A percentile compares a stretch with the other conserved stretches of the same genome.
phyloP scores from a whole-genome alignment of 1,139 yeast genomes.

The Pichia sp. region DNA sequence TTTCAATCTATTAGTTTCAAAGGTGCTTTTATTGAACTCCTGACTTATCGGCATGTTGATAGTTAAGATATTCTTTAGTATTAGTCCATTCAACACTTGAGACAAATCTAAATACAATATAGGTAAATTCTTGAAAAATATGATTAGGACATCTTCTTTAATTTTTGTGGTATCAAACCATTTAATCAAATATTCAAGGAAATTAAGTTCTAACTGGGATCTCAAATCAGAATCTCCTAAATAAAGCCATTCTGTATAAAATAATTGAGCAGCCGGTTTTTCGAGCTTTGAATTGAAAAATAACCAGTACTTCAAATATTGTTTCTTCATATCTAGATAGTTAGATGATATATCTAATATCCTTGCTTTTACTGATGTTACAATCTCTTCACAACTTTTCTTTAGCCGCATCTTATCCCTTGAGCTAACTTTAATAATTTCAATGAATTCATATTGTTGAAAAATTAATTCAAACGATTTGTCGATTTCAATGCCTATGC shows the following conservation, averaged over 20 bases:
- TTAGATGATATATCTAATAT: background rate
- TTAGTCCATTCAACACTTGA: slow-evolving; percentile 1
- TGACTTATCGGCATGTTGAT: background rate
- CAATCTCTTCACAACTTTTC: slow-evolving; percentile 7
- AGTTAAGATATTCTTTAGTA: background rate
- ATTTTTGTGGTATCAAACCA: slow-evolving; percentile 3
- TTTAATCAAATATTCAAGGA: slow-evolving; percentile 15
- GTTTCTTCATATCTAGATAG: background rate
- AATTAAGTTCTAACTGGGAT: slow-evolving; percentile 18
- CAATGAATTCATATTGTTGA: slow-evolving; percentile 11
- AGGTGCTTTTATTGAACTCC: background rate
- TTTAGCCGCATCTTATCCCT: slow-evolving; percentile 9
- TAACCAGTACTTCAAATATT: slow-evolving; percentile 10
- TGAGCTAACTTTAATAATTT: slow-evolving; percentile 1
- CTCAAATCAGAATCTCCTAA: slow-evolving; percentile 19
- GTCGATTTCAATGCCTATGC: background rate
- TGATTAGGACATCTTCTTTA: slow-evolving; percentile 2
- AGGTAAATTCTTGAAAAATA: slow-evolving; percentile 11
- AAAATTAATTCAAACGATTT: slow-evolving; percentile 1
- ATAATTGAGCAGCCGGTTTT: slow-evolving; percentile 16
- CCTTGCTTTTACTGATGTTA: slow-evolving; percentile 1
- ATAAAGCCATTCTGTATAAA: slow-evolving; percentile 26
- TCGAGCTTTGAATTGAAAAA: slow-evolving; percentile 5
- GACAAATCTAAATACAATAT: slow-evolving; percentile 4
- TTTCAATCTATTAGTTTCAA: slow-evolving; percentile 1